Conservation (phyloP, 768 basidiomycete genomes). For the Leccinellum albellum region DNA sequence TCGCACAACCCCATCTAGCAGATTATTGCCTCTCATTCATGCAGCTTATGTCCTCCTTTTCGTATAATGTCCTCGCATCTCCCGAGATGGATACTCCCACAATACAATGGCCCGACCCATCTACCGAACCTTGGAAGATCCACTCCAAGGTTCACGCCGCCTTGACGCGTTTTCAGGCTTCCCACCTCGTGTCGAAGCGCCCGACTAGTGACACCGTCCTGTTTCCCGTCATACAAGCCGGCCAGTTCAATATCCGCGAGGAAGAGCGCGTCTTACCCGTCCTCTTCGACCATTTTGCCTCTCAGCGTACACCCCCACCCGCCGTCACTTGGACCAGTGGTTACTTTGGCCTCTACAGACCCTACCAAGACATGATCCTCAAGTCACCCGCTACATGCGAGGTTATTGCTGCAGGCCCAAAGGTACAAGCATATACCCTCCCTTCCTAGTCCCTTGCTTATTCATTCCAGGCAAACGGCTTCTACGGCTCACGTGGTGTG, state of each 20-base stretch:
- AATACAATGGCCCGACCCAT: constrained; percentile 64
- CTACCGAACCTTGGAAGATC: constrained; percentile 67
- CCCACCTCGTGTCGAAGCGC: constrained; percentile 20
- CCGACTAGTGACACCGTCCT: constrained; percentile 45
- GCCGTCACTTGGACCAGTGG: constrained; percentile 85
- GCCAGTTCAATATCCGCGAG: constrained; percentile 81
- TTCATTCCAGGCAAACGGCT: constrained; percentile 81
- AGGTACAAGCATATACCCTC: constrained; percentile 43
- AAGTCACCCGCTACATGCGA: constrained; percentile 55
- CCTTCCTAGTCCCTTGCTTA: background rate
- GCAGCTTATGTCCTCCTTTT: constrained; percentile 62
- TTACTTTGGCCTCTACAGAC: constrained; percentile 84
- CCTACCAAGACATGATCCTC: constrained; percentile 74
- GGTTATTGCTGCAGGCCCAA: constrained; percentile 83
- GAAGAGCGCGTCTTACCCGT: constrained; percentile 64
- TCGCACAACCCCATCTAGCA: constrained; percentile 55
- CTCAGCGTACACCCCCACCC: constrained; percentile 30
- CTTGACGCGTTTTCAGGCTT: constrained; percentile 57
- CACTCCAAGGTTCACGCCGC: constrained; percentile 55
- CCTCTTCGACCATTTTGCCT: constrained; percentile 51
- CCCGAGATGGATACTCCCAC: constrained; percentile 43
- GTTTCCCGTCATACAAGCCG: constrained; percentile 85
- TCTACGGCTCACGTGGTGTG: constrained; percentile 83
- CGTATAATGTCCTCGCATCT: constrained; percentile 45
- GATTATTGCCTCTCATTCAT: constrained; percentile 85